Evolutionary conservation across 768 basidiomycete species (phyloP), one percentile per base, ranked within the genome.

Genomic region (Gloeostereum incarnatum): DNA sequence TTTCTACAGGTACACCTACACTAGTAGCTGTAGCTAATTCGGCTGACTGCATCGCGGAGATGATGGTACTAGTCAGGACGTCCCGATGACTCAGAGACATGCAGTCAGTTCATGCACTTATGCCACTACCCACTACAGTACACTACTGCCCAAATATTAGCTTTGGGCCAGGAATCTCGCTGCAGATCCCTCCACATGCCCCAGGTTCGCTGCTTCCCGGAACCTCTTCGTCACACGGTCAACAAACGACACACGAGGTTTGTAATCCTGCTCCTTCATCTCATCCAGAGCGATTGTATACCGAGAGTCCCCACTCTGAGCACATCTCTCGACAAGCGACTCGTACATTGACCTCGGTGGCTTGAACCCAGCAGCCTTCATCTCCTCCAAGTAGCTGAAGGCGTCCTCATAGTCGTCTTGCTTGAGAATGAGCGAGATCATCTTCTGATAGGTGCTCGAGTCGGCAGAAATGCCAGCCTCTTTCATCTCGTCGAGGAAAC

Each of bases 341-440:
- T 71, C 66, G 57, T 92, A 92, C 21, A 81, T 57, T 1, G 50
- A 49, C 18, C 49, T 49, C 7, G 71, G 54, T 1, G 89, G 86
- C n/a, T 62, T 49, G 48, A 75, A 62, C 6, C 63, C 63, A 24
- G 68, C 69, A 1, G 65, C 58, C 56, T 92, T 91, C 83, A 89
- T 87, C 62, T 86, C 82, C 54, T 91, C 88, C 22, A 94, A 68
- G 57, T 87, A 90, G 52, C 78, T 80, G 60, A 92, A 92, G 0
- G 88, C 86, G 44, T 89, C 86, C 51, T 91, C 88, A 56, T 89
- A 93, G 2, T 62, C 65, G 6, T 71, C 56, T 49, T 85, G 81
- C 0, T 78, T 76, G 10, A 92, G 67, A 50, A 78, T 82, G 3
- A 92, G 69, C 8, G 61, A 45, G 43, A 92, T 73, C 59, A 90